These are phyloP conservation scores for Histomonas meleagridis DNA, from an alignment of 208 protist genomes.

Conservation along the genomic window DNA sequence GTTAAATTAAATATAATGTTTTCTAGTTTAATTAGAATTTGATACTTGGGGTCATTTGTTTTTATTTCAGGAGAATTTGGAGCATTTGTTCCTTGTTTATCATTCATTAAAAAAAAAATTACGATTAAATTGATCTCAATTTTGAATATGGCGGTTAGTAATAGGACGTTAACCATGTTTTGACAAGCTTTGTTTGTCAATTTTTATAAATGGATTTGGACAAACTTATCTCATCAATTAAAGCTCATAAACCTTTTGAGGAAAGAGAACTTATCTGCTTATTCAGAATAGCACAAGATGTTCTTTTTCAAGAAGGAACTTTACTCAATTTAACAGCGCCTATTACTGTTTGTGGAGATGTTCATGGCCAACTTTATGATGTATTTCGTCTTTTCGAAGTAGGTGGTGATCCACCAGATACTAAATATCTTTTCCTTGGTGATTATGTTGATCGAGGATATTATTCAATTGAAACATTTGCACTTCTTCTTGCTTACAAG, in stretches of 20 bases:
- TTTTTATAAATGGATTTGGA: slow-evolving; percentile 31
- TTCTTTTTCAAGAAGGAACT: slow-evolving; percentile 42
- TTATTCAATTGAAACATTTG: slow-evolving; percentile 35
- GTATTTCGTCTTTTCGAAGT: background rate
- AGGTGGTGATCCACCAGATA: background rate
- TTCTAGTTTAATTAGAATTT: too few relatives aligned
- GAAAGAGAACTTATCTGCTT: background rate
- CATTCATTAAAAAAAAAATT: too few relatives aligned
- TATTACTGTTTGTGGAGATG: slow-evolving; percentile 44
- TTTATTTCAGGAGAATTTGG: too few relatives aligned
- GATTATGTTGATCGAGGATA: slow-evolving; percentile 39
- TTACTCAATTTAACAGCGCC: slow-evolving; percentile 41
- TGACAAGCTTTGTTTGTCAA: too few relatives aligned
- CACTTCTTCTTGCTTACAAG: slow-evolving; percentile 34
- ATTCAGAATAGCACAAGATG: slow-evolving; percentile 14
- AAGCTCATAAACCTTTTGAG: background rate
- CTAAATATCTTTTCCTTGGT: slow-evolving; percentile 36
- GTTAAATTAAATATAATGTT: too few relatives aligned
- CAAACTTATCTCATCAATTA: background rate
- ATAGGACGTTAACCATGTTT: too few relatives aligned
- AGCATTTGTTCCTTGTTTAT: too few relatives aligned
- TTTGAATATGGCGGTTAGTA: too few relatives aligned
- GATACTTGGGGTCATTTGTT: too few relatives aligned
- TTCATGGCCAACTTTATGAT: slow-evolving; percentile 38
- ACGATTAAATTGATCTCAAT: too few relatives aligned